Evolutionary conservation across 192 early-diverging fungal genomes (phyloP).

Genomic region (Haplosporangium gracile): DNA sequence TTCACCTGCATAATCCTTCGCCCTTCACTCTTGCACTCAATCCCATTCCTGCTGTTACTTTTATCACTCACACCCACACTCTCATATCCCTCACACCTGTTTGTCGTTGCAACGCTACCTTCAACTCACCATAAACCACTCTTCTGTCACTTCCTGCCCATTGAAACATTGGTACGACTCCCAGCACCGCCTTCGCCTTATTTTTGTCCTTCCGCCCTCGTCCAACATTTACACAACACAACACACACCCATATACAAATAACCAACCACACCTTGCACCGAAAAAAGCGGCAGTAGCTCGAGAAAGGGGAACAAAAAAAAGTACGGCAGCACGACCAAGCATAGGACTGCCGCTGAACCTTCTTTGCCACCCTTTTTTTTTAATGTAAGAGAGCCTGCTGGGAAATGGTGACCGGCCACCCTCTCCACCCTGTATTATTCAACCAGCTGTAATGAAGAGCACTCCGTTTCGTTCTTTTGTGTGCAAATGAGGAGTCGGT

Average conservation of each 20-base stretch:
- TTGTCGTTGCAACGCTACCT: background rate
- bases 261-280: too few species aligned
- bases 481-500: background rate
- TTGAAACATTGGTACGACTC: slow-evolving; percentile 1
- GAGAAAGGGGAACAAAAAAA: background rate
- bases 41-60: too few species aligned
- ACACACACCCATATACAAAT: background rate
- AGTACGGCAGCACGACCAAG: background rate
- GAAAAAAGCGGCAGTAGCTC: too few species aligned
- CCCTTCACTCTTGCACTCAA: too few species aligned
- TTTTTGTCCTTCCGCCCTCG: background rate
- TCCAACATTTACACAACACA: background rate
- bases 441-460: background rate
- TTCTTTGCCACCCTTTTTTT: background rate
- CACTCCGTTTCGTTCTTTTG: background rate
- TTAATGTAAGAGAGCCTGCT: background rate
- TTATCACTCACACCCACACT: too few species aligned
- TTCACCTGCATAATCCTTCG: too few species aligned
- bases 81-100: background rate
- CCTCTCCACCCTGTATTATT: background rate
- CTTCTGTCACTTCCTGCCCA: background rate
- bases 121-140: background rate
- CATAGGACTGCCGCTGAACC: background rate
- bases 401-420: background rate
- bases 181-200: background rate